These are phyloP conservation scores for Grosmannia huntii DNA, from an alignment of 2,329 filamentous ascomycete genomes.

Conservation along the genomic window DNA sequence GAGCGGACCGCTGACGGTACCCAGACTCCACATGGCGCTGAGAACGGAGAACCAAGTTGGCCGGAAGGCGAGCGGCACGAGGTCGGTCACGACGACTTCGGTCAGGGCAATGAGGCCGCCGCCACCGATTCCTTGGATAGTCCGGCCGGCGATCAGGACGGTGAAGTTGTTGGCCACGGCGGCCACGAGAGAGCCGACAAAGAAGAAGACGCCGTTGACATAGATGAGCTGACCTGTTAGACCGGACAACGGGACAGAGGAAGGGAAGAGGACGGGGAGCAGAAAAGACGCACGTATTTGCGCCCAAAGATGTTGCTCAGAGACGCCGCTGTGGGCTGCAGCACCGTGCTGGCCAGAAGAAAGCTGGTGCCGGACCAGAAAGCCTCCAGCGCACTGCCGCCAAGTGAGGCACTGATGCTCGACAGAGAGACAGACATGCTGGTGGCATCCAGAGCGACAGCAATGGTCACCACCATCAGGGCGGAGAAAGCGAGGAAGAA, in stretches of 20 bases:
- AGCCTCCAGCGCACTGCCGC: constrained; percentile 43
- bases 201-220: constrained; percentile 8
- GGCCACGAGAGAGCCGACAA: constrained; percentile 18
- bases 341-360: constrained; percentile 48
- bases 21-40: constrained; percentile 12
- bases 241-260: constrained; percentile 35
- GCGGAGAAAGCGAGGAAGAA: constrained; percentile 37
- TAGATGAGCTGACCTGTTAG: constrained; percentile 9
- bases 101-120: constrained; percentile 22
- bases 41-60: constrained; percentile 15
- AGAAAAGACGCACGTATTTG: constrained; percentile 9
- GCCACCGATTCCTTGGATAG: constrained; percentile 23
- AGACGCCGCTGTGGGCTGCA: constrained; percentile 34
- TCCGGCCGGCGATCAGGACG: constrained; percentile 21
- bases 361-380: constrained; percentile 65
- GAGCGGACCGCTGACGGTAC: constrained; percentile 13
- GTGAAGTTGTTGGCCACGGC: constrained; percentile 18
- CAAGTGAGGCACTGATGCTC: constrained; percentile 33
- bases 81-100: constrained; percentile 22
- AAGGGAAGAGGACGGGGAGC: constrained; percentile 20
- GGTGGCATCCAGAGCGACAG: constrained; percentile 53
- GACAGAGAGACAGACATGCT: constrained; percentile 50
- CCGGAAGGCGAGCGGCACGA: constrained; percentile 15
- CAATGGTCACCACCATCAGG: constrained; percentile 41
- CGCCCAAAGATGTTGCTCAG: constrained; percentile 13